Base-by-base conservation (phyloP, 805 yeast genomes). In the Cyberlindnera sargentensis region DNA sequence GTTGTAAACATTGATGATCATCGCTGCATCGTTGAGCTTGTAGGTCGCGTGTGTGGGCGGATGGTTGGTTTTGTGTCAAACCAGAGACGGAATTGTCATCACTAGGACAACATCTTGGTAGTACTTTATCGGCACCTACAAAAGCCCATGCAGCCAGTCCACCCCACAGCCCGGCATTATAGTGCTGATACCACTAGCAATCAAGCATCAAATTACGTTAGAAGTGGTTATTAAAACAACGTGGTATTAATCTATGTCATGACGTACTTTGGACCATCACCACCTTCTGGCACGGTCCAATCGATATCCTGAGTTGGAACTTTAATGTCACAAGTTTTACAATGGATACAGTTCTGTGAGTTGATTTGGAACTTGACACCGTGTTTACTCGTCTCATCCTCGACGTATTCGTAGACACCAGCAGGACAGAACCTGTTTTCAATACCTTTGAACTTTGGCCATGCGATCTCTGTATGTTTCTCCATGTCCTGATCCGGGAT, bases 211-310 rank as follows among this genome's bases (percentile, higher is more conserved):
- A 15, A 15, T 15, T 15, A 15, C 20, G 20, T 15, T 15, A 15
- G 20, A 15, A 15, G 20, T 15, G 20, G 20, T 15, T 15, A 15
- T 15, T 15, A 15, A 15, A 15, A 15, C 1, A 10, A 24, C 15
- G 10, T 33, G 8, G 23, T n/a, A 4, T 33, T 23, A 11, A 10
- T 11, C 33, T 42, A 82, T 6, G 95, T 82, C 82, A 87, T 78
- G 62, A 82, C 82, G 63, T 93, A 93, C 64, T 93, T 93, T 45
- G 99, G 99, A 10, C 99, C 99, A 63, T 85, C 99, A 29, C 98
- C 97, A 48, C 99, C 98, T 69, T 93, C 98, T 6, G 99, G 99
- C n/a, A 88, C 96, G 9, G 81, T 77, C 99, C 99, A 93, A 60
- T 78, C 74, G 49, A 93, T 93, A 60, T 90, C 96, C 66, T 91